Evolutionary conservation across 805 yeast species (phyloP), one percentile per base, ranked within the genome.

Genomic region (Pichia heedii): DNA sequence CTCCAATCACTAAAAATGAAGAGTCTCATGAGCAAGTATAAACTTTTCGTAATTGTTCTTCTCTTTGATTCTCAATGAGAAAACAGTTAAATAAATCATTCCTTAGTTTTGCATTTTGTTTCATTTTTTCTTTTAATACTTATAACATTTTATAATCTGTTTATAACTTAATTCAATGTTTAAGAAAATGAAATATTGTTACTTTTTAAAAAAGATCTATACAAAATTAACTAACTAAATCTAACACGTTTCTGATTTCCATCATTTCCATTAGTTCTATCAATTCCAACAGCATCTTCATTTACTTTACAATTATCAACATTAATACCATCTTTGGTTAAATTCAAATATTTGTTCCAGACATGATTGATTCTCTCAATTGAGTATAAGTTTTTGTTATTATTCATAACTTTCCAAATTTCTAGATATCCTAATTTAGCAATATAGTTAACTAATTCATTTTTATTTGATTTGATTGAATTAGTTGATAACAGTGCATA

Each of bases 391-490:
- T 51, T 51, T 18, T 47, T 44, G 19, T 49, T 49, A 15, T 39
- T 32, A 26, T 47, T 34, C 43, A 50, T 39, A 6, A 50, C 43
- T 24, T 33, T 26, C 33, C 41, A 46, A 15, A 52, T 51, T 33
- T 50, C 52, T 1, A 29, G 22, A 30, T 42, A 40, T 12, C 51
- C 45, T n/a, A 52, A 27, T 33, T 50, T 41, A 4, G 48, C 52
- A 18, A 53, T 38, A 20, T 33, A 16, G 44, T 52, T 51, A 3
- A 12, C 8, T 8, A 18, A 11, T 18, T 18, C 8, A 22, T 34
- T 40, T 8, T 29, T 29, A 29, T 29, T 29, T 15, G 32, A 29
- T 6, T 21, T 22, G 7, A 39, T 30, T 8, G 38, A 22, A 29
- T 21, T 22, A 12, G 27, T 37, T 8, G 38, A 26, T 33, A 38